Conservation (phyloP, 495 filamentous ascomycete genomes). For the Hyaloscypha hepaticicola region DNA sequence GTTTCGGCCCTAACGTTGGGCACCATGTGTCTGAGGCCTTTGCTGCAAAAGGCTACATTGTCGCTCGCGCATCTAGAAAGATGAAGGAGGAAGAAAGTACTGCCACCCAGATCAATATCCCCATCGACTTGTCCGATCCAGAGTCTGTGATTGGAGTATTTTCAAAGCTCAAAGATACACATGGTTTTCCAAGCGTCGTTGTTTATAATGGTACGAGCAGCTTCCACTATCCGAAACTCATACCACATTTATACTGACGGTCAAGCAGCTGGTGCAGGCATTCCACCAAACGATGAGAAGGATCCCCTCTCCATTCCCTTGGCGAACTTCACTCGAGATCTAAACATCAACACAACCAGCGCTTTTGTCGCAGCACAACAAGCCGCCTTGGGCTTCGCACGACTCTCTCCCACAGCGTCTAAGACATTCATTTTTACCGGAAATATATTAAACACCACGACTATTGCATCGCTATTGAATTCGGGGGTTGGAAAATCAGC, state of each 20-base stretch:
- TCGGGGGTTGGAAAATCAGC: conserved; percentile 47
- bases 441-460: conserved; percentile 42
- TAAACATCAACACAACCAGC: conserved; percentile 45
- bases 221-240: conserved; percentile 16
- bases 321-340: conserved; percentile 37
- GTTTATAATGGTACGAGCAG: conserved; percentile 47
- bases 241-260: conserved; percentile 2
- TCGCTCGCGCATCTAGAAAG: conserved; percentile 39
- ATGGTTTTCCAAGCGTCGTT: conserved; percentile 47
- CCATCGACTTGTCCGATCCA: conserved; percentile 43
- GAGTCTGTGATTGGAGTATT: conserved; percentile 38
- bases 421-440: conserved; percentile 51
- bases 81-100: conserved; percentile 38
- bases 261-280: conserved; percentile 21
- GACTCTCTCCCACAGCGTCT: conserved; percentile 37
- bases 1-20: conserved; percentile 43
- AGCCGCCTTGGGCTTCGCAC: conserved; percentile 40
- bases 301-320: conserved; percentile 39
- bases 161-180: conserved; percentile 35
- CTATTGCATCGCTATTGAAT: conserved; percentile 36
- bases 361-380: conserved; percentile 46
- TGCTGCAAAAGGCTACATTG: conserved; percentile 45
- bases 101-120: conserved; percentile 37
- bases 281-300: conserved; percentile 21
- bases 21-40: conserved; percentile 37